Evolutionary conservation across 1,284 basidiomycete species (phyloP).

Genomic region (Coniophora puteana): DNA sequence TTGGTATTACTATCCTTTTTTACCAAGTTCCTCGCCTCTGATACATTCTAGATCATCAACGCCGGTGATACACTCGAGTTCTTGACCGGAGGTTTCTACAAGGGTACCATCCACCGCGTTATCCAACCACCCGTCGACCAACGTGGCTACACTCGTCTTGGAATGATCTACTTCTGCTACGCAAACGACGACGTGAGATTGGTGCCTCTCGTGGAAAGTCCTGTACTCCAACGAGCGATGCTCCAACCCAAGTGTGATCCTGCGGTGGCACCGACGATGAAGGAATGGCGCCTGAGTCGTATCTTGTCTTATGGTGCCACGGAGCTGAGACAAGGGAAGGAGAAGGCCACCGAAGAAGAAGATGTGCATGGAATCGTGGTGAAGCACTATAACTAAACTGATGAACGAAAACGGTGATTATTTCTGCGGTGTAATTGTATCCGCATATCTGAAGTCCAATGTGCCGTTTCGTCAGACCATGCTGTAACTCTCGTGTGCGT

Average conservation of each 20-base stretch:
- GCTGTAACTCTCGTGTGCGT: no score
- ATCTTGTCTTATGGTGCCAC: conserved; percentile 35
- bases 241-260: conserved; percentile 29
- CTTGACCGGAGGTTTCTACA: conserved; percentile 51
- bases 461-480: no score
- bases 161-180: conserved; percentile 41
- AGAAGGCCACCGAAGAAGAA: conserved; percentile 38
- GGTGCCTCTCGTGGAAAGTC: conserved; percentile 27
- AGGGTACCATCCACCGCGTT: conserved; percentile 43
- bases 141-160: conserved; percentile 33
- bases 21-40: conserved; percentile 51
- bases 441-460: background rate
- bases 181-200: conserved; percentile 29
- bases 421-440: background rate
- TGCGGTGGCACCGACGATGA: conserved; percentile 33
- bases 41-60: conserved; percentile 52
- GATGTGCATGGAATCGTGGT: conserved; percentile 39
- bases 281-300: conserved; percentile 36
- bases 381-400: conserved; percentile 40
- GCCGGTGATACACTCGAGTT: conserved; percentile 57
- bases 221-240: conserved; percentile 28
- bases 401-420: no score
- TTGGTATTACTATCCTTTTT: no score
- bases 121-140: conserved; percentile 42
- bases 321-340: conserved; percentile 28